These are phyloP conservation scores for Neurospora sp. DNA, from an alignment of 495 filamentous ascomycete species.

Conservation along the genomic window DNA sequence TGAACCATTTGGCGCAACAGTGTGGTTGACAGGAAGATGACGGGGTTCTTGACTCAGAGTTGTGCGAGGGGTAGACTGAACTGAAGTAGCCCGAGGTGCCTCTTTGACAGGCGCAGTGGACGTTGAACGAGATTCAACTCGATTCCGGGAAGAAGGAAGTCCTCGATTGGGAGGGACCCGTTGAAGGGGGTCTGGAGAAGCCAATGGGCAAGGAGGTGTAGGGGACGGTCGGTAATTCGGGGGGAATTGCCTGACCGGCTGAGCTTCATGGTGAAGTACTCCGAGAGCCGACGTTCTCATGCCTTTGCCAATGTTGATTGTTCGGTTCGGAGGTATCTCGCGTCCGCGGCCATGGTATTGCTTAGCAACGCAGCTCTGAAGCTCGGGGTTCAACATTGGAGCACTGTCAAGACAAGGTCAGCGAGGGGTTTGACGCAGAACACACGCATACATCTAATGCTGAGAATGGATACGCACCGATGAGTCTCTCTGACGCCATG, in stretches of 20 bases:
- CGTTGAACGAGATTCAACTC: not conserved
- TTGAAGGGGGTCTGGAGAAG: not conserved
- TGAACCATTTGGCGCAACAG: not conserved
- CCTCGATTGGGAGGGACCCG: not conserved
- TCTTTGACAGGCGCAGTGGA: not conserved
- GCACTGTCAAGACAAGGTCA: not conserved
- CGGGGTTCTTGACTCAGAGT: not conserved
- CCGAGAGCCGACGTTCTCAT: not conserved
- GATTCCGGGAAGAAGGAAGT: not conserved
- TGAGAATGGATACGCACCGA: not conserved
- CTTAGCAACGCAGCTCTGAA: not conserved
- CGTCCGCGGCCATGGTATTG: not conserved
- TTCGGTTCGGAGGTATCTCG: not conserved
- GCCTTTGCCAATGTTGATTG: not conserved
- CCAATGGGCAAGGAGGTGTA: not conserved
- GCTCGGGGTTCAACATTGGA: not conserved
- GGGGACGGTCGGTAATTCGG: not conserved
- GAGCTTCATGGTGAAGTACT: not conserved
- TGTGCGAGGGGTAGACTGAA: not conserved
- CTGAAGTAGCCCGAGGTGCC: not conserved
- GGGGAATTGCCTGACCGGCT: not conserved
- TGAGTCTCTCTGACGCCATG: not conserved
- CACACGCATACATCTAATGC: not conserved
- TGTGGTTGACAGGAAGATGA: not conserved
- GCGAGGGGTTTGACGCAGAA: not conserved